Base-by-base conservation (phyloP, 768 basidiomycete genomes). In the Coprinellus micaceus region DNA sequence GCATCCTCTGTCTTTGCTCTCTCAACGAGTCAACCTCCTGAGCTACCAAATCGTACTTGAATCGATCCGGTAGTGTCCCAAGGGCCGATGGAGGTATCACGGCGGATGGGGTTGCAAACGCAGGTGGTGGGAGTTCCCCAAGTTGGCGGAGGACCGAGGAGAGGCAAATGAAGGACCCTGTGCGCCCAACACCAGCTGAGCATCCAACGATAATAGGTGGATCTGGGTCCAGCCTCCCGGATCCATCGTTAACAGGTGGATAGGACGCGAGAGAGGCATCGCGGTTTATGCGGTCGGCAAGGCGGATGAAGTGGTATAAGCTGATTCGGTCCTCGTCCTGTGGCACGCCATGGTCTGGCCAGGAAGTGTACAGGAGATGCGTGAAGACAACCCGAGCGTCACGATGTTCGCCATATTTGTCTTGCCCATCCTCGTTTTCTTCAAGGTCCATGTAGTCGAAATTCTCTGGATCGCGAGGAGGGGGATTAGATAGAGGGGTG, bases 281-380 rank as follows among this genome's bases (percentile, higher is more conserved):
- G 58, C 77, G 79, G 69, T 91, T 91, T 43, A 76, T 71, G 6
- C 63, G 65, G 61, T 90, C 86, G 24, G 86, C 88, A n/a, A 88
- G 77, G 9, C 74, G 75, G 43, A 85, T 60, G 65, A 92, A 91
- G 22, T 71, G 70, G 25, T 90, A 68, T 15, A 92, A 71, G 40
- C 79, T 81, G n/a, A 71, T 73, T 40, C 78, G 79, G 58, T 91
- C 82, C 55, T 82, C 74, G 33, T 74, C 74, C 39, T 77, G 67
- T 10, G 91, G 91, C n/a, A 93, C 82, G 25, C 90, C 88, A 61
- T 91, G 84, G 67, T 94, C 91, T 15, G 91, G 91, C 91, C 91
- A 94, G 2, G 85, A 83, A 19, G 75, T 71, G 64, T 86, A 93
- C 30, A 91, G 68, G 69, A 93, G 60, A 65, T 93, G 91, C 47